These are phyloP conservation scores for Microcyclosporella mali DNA, from an alignment of 2,329 filamentous ascomycete species.

Conservation along the genomic window DNA sequence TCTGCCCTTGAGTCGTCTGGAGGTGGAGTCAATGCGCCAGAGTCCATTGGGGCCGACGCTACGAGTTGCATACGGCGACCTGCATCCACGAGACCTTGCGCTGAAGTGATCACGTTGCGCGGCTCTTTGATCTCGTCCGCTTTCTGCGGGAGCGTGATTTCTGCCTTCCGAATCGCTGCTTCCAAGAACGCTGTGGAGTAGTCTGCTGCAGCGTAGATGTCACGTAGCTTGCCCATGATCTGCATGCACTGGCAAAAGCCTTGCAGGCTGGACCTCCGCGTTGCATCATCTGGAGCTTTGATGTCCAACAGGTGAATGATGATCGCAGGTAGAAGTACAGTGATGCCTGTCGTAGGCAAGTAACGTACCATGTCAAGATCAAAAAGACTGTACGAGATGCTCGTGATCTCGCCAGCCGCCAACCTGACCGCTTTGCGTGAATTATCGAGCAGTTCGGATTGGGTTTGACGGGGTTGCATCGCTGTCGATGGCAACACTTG, in stretches of 20 bases:
- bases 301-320: conserved; percentile 91
- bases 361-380: conserved; percentile 66
- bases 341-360: conserved; percentile 83
- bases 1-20: conserved; percentile 18
- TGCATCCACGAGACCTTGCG: conserved; percentile 43
- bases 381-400: conserved; percentile 72
- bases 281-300: conserved; percentile 69
- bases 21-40: conserved; percentile 27
- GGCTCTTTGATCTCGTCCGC: conserved; percentile 27
- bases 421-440: conserved; percentile 77
- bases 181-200: conserved; percentile 95
- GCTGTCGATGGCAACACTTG: conserved; percentile 73
- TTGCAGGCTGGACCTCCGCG: conserved; percentile 65
- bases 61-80: conserved; percentile 36
- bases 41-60: conserved; percentile 9
- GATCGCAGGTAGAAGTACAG: conserved; percentile 83
- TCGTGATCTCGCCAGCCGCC: conserved; percentile 78
- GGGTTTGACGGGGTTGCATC: conserved; percentile 35
- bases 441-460: conserved; percentile 69
- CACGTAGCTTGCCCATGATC: conserved; percentile 78
- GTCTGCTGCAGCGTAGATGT: conserved; percentile 90
- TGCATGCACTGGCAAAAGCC: conserved; percentile 90
- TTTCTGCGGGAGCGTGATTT: conserved; percentile 59
- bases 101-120: conserved; percentile 33
- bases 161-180: conserved; percentile 79